Base-by-base conservation (phyloP, 2,329 filamentous ascomycete species). In the Apiospora koreana region DNA sequence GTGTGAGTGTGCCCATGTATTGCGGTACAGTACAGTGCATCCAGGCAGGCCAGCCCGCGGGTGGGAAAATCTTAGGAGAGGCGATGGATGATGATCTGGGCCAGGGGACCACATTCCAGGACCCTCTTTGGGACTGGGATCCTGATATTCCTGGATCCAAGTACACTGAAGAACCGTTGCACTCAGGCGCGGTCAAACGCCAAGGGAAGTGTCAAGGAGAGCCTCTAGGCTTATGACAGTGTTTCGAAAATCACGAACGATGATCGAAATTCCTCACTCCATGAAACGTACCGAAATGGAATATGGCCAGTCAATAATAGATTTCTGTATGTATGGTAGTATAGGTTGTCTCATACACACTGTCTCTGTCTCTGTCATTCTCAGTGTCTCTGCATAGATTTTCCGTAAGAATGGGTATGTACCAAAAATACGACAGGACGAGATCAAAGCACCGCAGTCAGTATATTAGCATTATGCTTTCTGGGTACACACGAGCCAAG, bases 31-130 rank as follows among this genome's bases (percentile, higher is more conserved):
- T 68, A 80, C 80, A 82, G 80, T 80, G 81, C 80, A 82, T 81
- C 81, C 80, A 80, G 80, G 83, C 83, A 77, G 81, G 80, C 83
- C 82, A 31, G 23, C 31, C 66, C 45, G 66, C 23, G 43, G 14
- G 66, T 84, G 80, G 84, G 84, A 85, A 86, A 84, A 83, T 31
- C 45, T 85, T 83, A 81, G 80, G 77, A 43, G 76, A 78, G 77
- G 75, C 72, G 74, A 77, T 76, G 77, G 74, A 77, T 76, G 77
- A 76, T 77, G 79, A 81, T 81, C 79, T 81, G 76, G 78, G 77
- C 77, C 76, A 69, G 68, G 54, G 64, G 45, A 21, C 58, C 58
- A 68, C 67, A 62, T 38, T 58, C 68, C 66, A 67, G 58, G 69
- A 65, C 67, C 67, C 68, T 66, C 64, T 42, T 42, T 38, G 45